Base-by-base conservation (phyloP, 2,329 filamentous ascomycete species). In the Calycina marina region DNA sequence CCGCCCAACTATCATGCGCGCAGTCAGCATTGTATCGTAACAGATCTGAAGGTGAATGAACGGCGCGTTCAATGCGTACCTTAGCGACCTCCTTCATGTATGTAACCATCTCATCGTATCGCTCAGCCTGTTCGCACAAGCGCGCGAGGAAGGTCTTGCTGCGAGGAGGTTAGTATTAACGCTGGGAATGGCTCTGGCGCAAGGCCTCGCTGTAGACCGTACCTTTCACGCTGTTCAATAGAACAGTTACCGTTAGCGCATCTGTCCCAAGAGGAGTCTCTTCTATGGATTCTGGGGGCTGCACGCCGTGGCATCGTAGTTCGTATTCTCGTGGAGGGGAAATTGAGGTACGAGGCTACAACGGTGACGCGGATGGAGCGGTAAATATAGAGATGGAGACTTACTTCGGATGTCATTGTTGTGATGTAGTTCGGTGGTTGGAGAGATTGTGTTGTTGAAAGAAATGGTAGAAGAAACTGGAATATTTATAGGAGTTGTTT, bases 41-140 rank as follows among this genome's bases (percentile, higher is more conserved):
- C n/a, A n/a, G n/a, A n/a, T n/a, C n/a, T n/a, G n/a, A n/a, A n/a
- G n/a, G n/a, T n/a, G n/a, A n/a, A n/a, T n/a, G n/a, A n/a, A n/a
- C n/a, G n/a, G n/a, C n/a, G n/a, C n/a, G n/a, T n/a, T n/a, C 14
- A 38, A 41, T 30, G 40, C 47, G 34, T 74, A 80, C 77, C 69
- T 93, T 92, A 63, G 88, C 88, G 55, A 96, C 88, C 79, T 94
- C 85, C 83, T 96, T 96, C 90, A 96, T 96, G 71, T 88, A 94
- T 58, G 77, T 85, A 53, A 96, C 88, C 88, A 96, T 96, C 69
- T 96, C 90, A 88, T 98, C 88, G 68, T 98, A 98, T 60, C 88
- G 88, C 75, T 96, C 90, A 60, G 90, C 90, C 77, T 98, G 90
- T 82, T 96, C 90, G 73, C 90, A 96, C 60, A 98, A 85, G 69